Percentiles rank a stretch among this genome's conserved stretches.
phyloP scores from a whole-genome alignment of 805 yeast genomes.

The Millerozyma acaciae region DNA sequence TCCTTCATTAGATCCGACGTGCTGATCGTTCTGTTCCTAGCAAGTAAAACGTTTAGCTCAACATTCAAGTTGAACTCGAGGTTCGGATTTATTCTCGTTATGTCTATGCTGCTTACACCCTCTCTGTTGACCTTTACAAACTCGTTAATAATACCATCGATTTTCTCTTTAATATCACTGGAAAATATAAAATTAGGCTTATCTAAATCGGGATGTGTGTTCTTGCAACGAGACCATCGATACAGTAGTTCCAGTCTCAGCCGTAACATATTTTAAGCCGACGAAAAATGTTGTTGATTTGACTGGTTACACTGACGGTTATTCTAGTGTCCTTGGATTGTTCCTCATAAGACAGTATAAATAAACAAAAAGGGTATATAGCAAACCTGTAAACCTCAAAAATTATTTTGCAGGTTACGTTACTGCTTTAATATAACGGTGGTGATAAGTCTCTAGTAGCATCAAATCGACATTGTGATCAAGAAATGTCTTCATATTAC shows the following conservation, averaged over 20 bases:
- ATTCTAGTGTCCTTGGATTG: no score
- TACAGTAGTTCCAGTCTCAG: no score
- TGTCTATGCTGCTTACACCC: slow-evolving; percentile 8
- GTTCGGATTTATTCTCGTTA: slow-evolving; percentile 3
- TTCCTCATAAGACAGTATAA: no score
- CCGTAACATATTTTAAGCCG: no score
- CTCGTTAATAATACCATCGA: slow-evolving; percentile 6
- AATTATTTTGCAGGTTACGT: no score
- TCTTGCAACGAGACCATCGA: slow-evolving; percentile 89
- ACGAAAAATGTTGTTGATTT: no score
- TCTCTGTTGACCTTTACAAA: slow-evolving; percentile 5
- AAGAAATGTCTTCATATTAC: slow-evolving; percentile 65
- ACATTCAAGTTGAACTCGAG: slow-evolving; percentile 23
- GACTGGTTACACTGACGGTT: no score
- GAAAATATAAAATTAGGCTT: slow-evolving; percentile 38
- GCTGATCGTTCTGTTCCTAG: slow-evolving; percentile 23
- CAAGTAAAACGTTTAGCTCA: slow-evolving; percentile 32
- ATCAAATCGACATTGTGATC: no score
- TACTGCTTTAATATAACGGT: no score
- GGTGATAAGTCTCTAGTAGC: no score
- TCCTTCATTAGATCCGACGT: slow-evolving; percentile 33
- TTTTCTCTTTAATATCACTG: slow-evolving; percentile 30
- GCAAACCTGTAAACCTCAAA: no score
- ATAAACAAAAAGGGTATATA: no score
- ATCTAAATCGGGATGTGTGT: slow-evolving; percentile 39